These are phyloP conservation scores for Phytopythium montanum DNA, from an alignment of 352 stramenopile species.

Conservation along the genomic window DNA sequence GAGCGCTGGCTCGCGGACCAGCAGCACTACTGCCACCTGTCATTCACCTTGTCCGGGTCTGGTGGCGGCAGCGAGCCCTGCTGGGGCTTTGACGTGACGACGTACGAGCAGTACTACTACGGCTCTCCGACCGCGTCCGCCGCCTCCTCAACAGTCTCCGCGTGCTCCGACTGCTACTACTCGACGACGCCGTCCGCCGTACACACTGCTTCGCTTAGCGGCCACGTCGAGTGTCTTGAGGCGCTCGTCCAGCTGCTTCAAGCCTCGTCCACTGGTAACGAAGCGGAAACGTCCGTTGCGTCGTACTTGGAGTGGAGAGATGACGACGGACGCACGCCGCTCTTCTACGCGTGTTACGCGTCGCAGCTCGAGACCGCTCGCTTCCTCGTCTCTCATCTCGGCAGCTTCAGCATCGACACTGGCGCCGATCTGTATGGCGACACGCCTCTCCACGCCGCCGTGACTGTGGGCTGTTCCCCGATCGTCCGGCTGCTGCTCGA, in stretches of 20 bases:
- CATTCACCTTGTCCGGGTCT: constrained; percentile 13
- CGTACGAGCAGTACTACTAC: constrained; percentile 52
- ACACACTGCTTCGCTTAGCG: constrained; percentile 51
- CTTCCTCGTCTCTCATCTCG: constrained; percentile 22
- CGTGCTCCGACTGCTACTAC: constrained; percentile 59
- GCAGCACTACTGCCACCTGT: constrained; percentile 38
- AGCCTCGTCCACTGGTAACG: constrained; percentile 2
- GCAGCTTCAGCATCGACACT: background rate
- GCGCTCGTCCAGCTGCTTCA: constrained; percentile 21
- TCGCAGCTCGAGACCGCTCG: constrained; percentile 38
- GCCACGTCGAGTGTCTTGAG: constrained; percentile 51
- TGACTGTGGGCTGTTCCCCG: constrained; percentile 24
- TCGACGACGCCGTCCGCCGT: constrained; percentile 44
- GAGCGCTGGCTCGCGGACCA: constrained; percentile 43
- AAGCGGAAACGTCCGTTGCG: background rate
- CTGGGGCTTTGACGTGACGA: constrained; percentile 25
- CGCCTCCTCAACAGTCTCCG: background rate
- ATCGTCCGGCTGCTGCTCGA: constrained; percentile 39
- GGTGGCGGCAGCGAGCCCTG: background rate
- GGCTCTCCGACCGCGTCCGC: constrained; percentile 10
- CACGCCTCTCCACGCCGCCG: constrained; percentile 56
- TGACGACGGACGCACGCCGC: constrained; percentile 54
- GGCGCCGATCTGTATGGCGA: constrained; percentile 48
- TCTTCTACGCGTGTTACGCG: constrained; percentile 75
- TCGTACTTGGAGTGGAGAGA: constrained; percentile 46